Evolutionary conservation across 2,329 filamentous ascomycete species (phyloP), one percentile per base, ranked within the genome.

Genomic region (Paecilomyces niveus): DNA sequence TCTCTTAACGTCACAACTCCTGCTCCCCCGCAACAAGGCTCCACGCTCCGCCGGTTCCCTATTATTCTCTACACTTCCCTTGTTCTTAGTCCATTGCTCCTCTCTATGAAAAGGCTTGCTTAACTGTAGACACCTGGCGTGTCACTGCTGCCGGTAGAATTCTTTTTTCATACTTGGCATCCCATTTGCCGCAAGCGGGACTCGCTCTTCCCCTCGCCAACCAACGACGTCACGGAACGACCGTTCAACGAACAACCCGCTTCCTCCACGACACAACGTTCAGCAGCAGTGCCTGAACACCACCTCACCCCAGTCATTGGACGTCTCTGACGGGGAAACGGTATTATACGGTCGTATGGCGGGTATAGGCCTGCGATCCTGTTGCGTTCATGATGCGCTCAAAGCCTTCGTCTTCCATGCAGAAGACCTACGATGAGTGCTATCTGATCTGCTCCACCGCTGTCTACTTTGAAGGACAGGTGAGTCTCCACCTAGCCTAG

Each of bases 391-490:
- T 81, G 78, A 83, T 79, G 74, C 76, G 76, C 71, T 74, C 74
- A 73, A 86, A 85, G 70, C 80, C 81, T 62, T 82, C 86, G 70
- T 86, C 89, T 75, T 86, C 86, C 62, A 85, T 97, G 74, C 93
- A 97, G 78, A 97, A 96, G 83, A 96, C 92, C 58, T 97, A 97
- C 78, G 93, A 97, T 78, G 92, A 97, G 75, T 92, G 89, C 75
- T 97, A 96, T 77, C 78, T 97, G 67, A 92, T 89, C 71, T 97
- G 92, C 76, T 97, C 92, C 13, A 97, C 92, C 1, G 93, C 93
- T 45, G 90, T 96, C 56, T 97, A 96, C 77, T 97, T 96, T 74
- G 94, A 99, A 78, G 86, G 88, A 72, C 89, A 95, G 85, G 92
- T 95, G 77, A 31, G 72, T 70, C 18, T 50, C 35, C 60, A 54